A percentile compares a stretch with the other conserved stretches of the same genome.
Evolutionary conservation across 2,329 filamentous ascomycete genomes (phyloP).

Genomic region (Colletotrichum sp.): DNA sequence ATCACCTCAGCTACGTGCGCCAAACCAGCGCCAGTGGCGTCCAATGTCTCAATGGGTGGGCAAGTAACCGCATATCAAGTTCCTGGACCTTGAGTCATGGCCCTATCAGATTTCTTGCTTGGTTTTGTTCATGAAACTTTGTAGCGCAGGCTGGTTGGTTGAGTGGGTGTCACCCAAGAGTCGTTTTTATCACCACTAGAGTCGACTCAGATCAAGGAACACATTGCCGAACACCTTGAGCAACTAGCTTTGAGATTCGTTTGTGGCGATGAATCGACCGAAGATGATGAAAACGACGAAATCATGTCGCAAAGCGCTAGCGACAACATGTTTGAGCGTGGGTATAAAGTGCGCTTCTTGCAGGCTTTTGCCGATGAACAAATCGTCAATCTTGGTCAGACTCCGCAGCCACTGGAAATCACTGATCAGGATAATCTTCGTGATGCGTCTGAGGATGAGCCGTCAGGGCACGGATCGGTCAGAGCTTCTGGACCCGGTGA

Average conservation of each 20-base stretch:
- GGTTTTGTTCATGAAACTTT: background rate
- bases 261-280: background rate
- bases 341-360: background rate
- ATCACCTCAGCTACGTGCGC: background rate
- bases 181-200: background rate
- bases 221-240: background rate
- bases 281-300: background rate
- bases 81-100: background rate
- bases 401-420: background rate
- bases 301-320: background rate
- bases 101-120: background rate
- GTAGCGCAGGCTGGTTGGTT: background rate
- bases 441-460: background rate
- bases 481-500: background rate
- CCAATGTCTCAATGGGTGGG: background rate
- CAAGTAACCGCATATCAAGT: background rate
- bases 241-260: background rate
- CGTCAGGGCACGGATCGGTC: background rate
- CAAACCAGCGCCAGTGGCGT: background rate
- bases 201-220: background rate
- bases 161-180: background rate
- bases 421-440: background rate
- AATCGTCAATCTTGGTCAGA: background rate
- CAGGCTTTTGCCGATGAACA: background rate
- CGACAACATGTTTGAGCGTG: background rate